A percentile compares a stretch with the other conserved stretches of the same genome.
These are phyloP conservation scores for Chrysoporthe puriensis DNA, from an alignment of 2,329 filamentous ascomycete species.

Conservation along the genomic window DNA sequence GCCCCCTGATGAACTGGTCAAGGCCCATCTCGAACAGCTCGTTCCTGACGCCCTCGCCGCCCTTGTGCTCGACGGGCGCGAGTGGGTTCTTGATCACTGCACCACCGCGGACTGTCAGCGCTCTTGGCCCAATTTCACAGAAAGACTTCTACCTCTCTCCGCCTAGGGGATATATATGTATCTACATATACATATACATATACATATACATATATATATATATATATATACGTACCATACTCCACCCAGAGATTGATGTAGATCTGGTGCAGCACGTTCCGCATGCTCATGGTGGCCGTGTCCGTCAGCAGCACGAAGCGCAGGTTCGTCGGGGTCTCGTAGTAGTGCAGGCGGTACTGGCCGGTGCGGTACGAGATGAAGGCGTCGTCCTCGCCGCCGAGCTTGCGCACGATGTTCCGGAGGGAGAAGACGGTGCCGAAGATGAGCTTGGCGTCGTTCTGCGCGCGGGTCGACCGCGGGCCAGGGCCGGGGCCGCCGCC, in stretches of 20 bases:
- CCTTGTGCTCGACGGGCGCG: conserved; percentile 69
- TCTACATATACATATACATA: too few species aligned
- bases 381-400: conserved; percentile 90
- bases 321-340: conserved; percentile 93
- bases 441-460: conserved; percentile 92
- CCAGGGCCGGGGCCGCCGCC: too few species aligned
- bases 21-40: conserved; percentile 73
- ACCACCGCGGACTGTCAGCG: conserved; percentile 27
- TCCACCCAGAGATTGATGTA: conserved; percentile 98
- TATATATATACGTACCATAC: conserved; percentile 63
- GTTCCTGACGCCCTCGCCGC: conserved; percentile 70
- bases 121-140: too few species aligned
- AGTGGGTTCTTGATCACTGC: conserved; percentile 73
- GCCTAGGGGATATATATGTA: too few species aligned
- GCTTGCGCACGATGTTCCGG: conserved; percentile 94
- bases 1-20: conserved; percentile 75
- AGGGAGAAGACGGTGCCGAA: conserved; percentile 97
- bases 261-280: conserved; percentile 94
- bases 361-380: conserved; percentile 93
- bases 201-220: too few species aligned
- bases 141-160: too few species aligned
- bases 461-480: conserved; percentile 33
- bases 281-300: conserved; percentile 84
- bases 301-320: conserved; percentile 98
- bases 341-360: conserved; percentile 98